Conservation (phyloP, 106 monocot genomes). For the Ottelia alismoides region DNA sequence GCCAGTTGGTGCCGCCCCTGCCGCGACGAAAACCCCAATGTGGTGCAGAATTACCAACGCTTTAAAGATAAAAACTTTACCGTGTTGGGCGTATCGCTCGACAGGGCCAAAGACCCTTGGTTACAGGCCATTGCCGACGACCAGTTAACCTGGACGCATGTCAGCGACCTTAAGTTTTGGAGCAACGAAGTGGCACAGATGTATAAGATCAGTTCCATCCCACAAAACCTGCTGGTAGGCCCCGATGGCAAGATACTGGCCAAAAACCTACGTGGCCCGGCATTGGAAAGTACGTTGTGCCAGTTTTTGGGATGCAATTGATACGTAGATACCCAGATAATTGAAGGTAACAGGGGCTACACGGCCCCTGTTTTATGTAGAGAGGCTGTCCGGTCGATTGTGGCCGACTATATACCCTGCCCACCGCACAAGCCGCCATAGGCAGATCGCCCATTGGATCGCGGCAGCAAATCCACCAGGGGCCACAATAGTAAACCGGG, state of each 20-base stretch:
- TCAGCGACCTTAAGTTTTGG: neutral
- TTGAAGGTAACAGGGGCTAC: no score
- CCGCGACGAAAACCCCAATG: neutral
- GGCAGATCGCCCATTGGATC: no score
- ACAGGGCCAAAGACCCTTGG: neutral
- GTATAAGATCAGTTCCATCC: neutral
- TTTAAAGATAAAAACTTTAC: neutral
- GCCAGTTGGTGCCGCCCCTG: neutral
- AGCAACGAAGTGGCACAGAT: neutral
- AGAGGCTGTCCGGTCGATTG: no score
- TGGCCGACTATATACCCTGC: no score
- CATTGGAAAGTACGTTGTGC: neutral
- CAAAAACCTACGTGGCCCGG: neutral
- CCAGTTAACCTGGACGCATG: neutral
- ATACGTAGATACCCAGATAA: no score
- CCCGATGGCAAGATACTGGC: neutral
- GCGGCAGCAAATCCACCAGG: no score
- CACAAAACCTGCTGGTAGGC: neutral
- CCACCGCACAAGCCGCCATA: no score
- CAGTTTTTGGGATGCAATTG: no score
- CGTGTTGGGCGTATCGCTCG: neutral
- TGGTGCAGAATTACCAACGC: neutral
- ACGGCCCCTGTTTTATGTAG: no score
- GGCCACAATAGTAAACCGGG: no score
- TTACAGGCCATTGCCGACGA: neutral